Percentiles rank a stretch among this genome's conserved stretches.
phyloP scores from a whole-genome alignment of 345 rosid species.

The Gossypium raimondii region DNA sequence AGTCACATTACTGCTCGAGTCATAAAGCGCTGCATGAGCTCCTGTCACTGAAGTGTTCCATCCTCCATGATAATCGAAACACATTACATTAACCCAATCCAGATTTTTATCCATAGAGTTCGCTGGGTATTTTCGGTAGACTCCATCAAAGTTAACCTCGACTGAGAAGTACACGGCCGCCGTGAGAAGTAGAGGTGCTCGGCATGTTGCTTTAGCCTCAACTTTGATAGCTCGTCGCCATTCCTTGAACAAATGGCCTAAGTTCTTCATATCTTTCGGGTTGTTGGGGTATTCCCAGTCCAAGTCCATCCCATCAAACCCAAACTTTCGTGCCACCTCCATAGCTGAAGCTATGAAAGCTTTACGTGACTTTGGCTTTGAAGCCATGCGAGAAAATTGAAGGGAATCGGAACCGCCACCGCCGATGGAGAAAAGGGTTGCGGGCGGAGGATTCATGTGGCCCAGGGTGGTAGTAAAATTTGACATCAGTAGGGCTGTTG shows the following conservation, averaged over 20 bases:
- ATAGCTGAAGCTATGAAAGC: constrained; percentile 40
- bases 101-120: constrained; percentile 26
- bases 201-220: constrained; percentile 34
- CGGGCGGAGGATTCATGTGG: constrained; percentile 30
- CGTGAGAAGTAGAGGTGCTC: constrained; percentile 39
- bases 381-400: constrained; percentile 32
- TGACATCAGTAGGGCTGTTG: constrained; percentile 16
- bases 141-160: constrained; percentile 21
- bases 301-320: constrained; percentile 60
- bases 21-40: constrained; percentile 43
- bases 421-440: constrained; percentile 46
- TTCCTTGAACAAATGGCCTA: constrained; percentile 29
- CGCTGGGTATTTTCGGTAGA: constrained; percentile 32
- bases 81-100: constrained; percentile 51
- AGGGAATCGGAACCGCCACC: constrained; percentile 31
- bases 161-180: constrained; percentile 51
- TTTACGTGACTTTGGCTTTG: constrained; percentile 24
- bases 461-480: constrained; percentile 46
- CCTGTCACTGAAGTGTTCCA: constrained; percentile 45
- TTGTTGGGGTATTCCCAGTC: constrained; percentile 53
- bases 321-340: constrained; percentile 38
- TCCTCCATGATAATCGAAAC: constrained; percentile 46
- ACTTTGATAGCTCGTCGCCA: constrained; percentile 36
- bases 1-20: constrained; percentile 43
- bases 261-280: constrained; percentile 35